Evolutionary conservation across 202 grass and related monocot species (phyloP), one percentile per base, ranked within the genome.

Genomic region (Carex arenaria): DNA sequence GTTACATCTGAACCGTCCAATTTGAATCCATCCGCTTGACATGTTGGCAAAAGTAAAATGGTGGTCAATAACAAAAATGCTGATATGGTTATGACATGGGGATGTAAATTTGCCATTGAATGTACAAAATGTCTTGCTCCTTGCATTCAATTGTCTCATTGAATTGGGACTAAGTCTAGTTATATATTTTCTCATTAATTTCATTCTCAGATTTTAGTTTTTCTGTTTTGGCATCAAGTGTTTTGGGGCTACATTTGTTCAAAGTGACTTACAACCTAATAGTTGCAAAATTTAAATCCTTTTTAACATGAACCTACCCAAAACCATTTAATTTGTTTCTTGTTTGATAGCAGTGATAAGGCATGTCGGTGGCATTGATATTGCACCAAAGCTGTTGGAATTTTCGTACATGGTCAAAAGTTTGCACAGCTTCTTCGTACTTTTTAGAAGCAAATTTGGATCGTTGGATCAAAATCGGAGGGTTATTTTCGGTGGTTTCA

Each of bases 181-280:
- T 71, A 12, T 49, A 12, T 43, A 4, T 69, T 71, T 71, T 49
- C 40, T 71, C 15, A 40, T 19, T 53, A n/a, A 10, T 23, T 65
- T 47, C n/a, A 45, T 49, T 20, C 12, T 43, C 15, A 34, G 36
- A 47, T 38, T 53, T 77, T 49, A 49, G 9, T 49, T 49, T 49
- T 0, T 49, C 2, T 0, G 64, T 51, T 36, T 43, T 84, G 65
- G 66, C 20, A 3, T 61, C 5, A 26, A 80, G 79, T 51, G 61
- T 28, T 51, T 53, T 78, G 67, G 57, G 70, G 56, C 23, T 66
- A 28, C 70, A 65, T 77, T 63, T 56, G 32, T 85, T 54, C 53
- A 61, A 77, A 84, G 82, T 74, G 67, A 74, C 69, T 6, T 9
- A 18, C 49, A 31, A 73, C 59, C 72, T 77, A 47, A 64, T 81